These are phyloP conservation scores for Tremella fuciformis DNA, from an alignment of 768 basidiomycete genomes.

Conservation along the genomic window DNA sequence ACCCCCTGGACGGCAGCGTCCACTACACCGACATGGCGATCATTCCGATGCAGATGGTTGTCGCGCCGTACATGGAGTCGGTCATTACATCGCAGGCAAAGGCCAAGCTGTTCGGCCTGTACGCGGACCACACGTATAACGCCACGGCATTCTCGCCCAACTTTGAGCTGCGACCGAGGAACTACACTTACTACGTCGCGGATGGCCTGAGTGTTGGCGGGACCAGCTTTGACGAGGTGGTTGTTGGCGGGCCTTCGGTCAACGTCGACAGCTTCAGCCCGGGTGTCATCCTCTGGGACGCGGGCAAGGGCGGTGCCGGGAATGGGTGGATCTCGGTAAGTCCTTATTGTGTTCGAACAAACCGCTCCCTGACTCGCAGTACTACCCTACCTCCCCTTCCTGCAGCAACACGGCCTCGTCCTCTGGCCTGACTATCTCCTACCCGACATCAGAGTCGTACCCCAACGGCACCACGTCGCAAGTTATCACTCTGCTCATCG, in stretches of 20 bases:
- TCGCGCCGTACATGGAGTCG: conserved; percentile 18
- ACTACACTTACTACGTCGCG: conserved; percentile 20
- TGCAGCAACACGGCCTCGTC: conserved; percentile 10
- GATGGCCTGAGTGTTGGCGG: conserved; percentile 23
- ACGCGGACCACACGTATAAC: conserved; percentile 10
- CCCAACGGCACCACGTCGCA: neutral
- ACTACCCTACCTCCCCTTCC: conserved; percentile 15
- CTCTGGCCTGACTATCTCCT: conserved; percentile 11
- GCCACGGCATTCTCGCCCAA: conserved; percentile 15
- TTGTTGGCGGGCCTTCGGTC: conserved; percentile 18
- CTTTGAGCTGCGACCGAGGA: conserved; percentile 15
- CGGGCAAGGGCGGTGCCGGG: conserved; percentile 20
- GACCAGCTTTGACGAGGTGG: conserved; percentile 20
- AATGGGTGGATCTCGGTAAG: conserved; percentile 26
- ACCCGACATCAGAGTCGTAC: conserved; percentile 10
- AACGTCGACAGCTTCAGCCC: conserved; percentile 14
- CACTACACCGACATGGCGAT: conserved; percentile 21
- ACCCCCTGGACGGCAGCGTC: conserved; percentile 17
- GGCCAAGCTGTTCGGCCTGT: conserved; percentile 9
- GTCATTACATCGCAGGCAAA: conserved; percentile 2
- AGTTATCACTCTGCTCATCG: conserved; percentile 11
- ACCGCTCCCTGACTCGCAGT: conserved; percentile 5
- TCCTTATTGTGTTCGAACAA: neutral
- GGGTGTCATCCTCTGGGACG: conserved; percentile 27
- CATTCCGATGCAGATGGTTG: conserved; percentile 25